Conservation (phyloP, 192 early-diverging fungal genomes). For the Spizellomyces sp. region DNA sequence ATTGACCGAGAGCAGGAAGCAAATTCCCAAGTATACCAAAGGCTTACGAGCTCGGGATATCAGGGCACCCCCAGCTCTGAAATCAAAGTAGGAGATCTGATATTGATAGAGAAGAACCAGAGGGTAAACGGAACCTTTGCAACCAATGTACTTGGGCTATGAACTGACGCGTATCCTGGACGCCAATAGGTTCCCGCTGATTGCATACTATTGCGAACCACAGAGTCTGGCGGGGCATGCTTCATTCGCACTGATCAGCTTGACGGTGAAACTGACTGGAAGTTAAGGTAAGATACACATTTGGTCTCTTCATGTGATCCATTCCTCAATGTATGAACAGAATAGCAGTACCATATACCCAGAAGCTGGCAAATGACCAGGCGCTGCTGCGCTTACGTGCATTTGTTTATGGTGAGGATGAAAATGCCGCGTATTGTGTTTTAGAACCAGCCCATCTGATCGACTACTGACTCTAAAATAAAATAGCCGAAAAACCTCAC, state of each 20-base stretch:
- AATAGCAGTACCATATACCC: slow-evolving; percentile 79
- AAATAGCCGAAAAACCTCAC: slow-evolving; percentile 77
- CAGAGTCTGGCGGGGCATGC: slow-evolving; percentile 79
- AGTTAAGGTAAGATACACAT: slow-evolving; percentile 58
- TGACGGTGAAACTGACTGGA: slow-evolving; percentile 98
- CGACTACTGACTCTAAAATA: too few relatives aligned
- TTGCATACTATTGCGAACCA: slow-evolving; percentile 82
- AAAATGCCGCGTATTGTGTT: too few relatives aligned
- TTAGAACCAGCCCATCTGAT: too few relatives aligned
- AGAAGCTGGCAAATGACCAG: slow-evolving; percentile 66
- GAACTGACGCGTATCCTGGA: slow-evolving; percentile 28
- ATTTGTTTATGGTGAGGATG: slow-evolving; percentile 58
- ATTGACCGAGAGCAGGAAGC: slow-evolving; percentile 64
- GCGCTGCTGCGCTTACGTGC: slow-evolving; percentile 66
- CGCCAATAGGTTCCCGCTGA: slow-evolving; percentile 74
- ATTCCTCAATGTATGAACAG: slow-evolving; percentile 27
- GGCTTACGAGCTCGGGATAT: slow-evolving; percentile 59
- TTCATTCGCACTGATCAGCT: slow-evolving; percentile 97
- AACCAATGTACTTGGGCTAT: background rate
- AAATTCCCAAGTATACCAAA: slow-evolving; percentile 81
- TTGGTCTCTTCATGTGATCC: slow-evolving; percentile 23
- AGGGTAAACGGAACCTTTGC: slow-evolving; percentile 28
- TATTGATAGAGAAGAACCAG: slow-evolving; percentile 84
- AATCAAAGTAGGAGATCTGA: slow-evolving; percentile 86
- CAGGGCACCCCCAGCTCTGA: slow-evolving; percentile 74